Evolutionary conservation across 2,329 filamentous ascomycete species (phyloP), one percentile per base, ranked within the genome.

Genomic region (Botryosphaeria dothidea): DNA sequence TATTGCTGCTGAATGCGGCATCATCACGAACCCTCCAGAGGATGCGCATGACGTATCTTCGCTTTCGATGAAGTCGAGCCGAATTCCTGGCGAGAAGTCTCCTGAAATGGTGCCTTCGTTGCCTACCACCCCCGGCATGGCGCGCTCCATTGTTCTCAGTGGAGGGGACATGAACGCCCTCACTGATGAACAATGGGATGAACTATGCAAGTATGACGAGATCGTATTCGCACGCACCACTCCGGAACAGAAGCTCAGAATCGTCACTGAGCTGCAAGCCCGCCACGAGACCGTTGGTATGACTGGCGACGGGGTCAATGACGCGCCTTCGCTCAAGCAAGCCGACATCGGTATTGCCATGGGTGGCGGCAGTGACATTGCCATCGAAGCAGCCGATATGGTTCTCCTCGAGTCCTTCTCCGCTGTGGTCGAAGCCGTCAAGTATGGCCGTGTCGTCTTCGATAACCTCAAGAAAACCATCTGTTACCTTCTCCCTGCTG

Each of bases 391-490:
- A 11, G 81, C 85, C 0, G 86, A 88, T 68, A 86, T 88, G 83
- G 84, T 88, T 0, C 72, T 90, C 69, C 76, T 89, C 5, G 90
- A 92, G 61, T 88, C 86, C 0, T 93, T 93, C 71, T 84, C 86
- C 0, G 89, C 88, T 1, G 85, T 93, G 34, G 86, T 92, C 4
- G 85, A 90, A 71, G 91, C 90, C 0, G 86, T 93, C 2, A 82
- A 87, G 68, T 92, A 90, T 66, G 90, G 90, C 0, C 85, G 90
- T 15, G 85, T 91, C 5, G 89, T 92, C n/a, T 93, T 91, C 76
- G 89, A 92, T 74, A 93, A 93, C 70, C 78, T 93, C 58, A 90
- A 91, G 74, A 93, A 93, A 82, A 89, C 86, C 0, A 86, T 92
- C 67, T 85, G 87, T n/a, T 92, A 92, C 71, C 81, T 92, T 2